These are phyloP conservation scores for Pseudocercospora macadamiae DNA, from an alignment of 2,329 filamentous ascomycete species.

Conservation along the genomic window DNA sequence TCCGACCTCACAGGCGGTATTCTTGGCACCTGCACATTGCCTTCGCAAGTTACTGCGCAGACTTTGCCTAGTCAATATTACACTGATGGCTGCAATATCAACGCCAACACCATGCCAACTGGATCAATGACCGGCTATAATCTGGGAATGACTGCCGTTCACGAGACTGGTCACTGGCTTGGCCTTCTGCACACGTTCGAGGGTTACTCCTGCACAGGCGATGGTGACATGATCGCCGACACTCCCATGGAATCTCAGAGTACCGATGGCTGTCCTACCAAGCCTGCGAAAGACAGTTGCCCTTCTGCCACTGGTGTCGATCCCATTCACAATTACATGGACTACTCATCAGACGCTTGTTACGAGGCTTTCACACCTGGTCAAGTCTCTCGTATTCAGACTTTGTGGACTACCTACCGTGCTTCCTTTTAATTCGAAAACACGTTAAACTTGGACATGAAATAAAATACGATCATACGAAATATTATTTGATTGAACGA, in stretches of 20 bases:
- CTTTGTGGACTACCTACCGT: conserved; percentile 54
- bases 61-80: conserved; percentile 43
- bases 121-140: conserved; percentile 55
- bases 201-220: conserved; percentile 48
- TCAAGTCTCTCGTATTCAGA: conserved; percentile 56
- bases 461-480: too few relatives aligned
- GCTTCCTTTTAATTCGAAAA: conserved; percentile 28
- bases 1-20: conserved; percentile 53
- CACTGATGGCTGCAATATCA: conserved; percentile 60
- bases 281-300: conserved; percentile 55
- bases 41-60: conserved; percentile 43
- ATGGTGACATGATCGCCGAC: conserved; percentile 50
- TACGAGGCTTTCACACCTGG: conserved; percentile 56
- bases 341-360: conserved; percentile 60
- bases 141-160: conserved; percentile 50
- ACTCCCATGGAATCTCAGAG: conserved; percentile 46
- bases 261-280: conserved; percentile 59
- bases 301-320: conserved; percentile 51
- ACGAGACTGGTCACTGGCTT: conserved; percentile 54
- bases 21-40: conserved; percentile 59
- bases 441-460: neutral
- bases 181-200: conserved; percentile 53
- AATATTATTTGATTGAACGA: neutral
- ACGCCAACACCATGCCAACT: conserved; percentile 60
- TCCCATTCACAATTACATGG: conserved; percentile 63